Conservation (phyloP, 2,329 filamentous ascomycete genomes). For the Colletotrichum sp. region DNA sequence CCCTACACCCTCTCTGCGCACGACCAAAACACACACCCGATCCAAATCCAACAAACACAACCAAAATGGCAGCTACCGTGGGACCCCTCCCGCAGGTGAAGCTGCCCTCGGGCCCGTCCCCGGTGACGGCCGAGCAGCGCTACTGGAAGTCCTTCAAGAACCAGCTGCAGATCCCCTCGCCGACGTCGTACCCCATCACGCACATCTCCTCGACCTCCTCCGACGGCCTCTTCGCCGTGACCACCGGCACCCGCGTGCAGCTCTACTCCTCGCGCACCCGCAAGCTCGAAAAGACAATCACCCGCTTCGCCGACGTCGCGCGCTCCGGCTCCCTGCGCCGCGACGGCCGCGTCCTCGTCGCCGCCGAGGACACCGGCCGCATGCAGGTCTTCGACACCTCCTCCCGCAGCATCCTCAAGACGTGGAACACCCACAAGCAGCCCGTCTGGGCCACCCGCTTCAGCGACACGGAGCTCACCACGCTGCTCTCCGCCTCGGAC, state of each 20-base stretch:
- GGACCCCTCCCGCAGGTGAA: slow-evolving; percentile 81
- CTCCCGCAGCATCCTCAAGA: slow-evolving; percentile 90
- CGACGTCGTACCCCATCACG: slow-evolving; percentile 87
- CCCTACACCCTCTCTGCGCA: not conserved
- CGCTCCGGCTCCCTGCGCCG: slow-evolving; percentile 87
- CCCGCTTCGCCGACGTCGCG: slow-evolving; percentile 89
- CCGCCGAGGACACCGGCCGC: slow-evolving; percentile 88
- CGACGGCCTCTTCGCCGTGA: slow-evolving; percentile 85
- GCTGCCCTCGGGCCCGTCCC: slow-evolving; percentile 81
- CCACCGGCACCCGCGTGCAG: slow-evolving; percentile 91
- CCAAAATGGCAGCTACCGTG: slow-evolving; percentile 83
- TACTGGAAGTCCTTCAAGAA: slow-evolving; percentile 98
- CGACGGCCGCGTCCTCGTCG: slow-evolving; percentile 88
- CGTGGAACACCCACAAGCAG: slow-evolving; percentile 93
- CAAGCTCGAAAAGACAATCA: slow-evolving; percentile 92
- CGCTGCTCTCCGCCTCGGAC: slow-evolving; percentile 87
- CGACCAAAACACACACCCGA: rapidly evolving
- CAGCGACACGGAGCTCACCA: slow-evolving; percentile 86
- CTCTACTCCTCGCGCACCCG: slow-evolving; percentile 92
- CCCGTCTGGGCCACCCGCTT: slow-evolving; percentile 92
- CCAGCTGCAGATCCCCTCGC: slow-evolving; percentile 86
- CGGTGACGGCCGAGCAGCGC: slow-evolving; percentile 87
- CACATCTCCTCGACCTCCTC: slow-evolving; percentile 75
- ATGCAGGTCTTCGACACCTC: slow-evolving; percentile 94
- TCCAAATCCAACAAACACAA: not conserved